phyloP scores from a whole-genome alignment of 2,329 filamentous ascomycete species.

The Madurella fahalii region DNA sequence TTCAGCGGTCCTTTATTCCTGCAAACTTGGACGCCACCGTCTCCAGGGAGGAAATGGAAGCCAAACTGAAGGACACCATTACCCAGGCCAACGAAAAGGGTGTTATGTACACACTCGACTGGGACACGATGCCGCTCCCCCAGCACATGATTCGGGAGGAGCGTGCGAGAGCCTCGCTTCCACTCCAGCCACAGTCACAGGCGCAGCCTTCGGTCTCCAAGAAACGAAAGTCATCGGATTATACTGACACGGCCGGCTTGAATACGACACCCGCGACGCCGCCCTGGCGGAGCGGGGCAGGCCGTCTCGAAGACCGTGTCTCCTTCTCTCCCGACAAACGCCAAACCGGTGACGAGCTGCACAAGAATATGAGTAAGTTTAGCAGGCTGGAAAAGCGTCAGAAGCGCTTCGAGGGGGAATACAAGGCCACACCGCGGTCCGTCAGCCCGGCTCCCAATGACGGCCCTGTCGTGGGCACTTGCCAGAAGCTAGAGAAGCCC shows the following conservation, averaged over 20 bases:
- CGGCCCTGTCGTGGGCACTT: constrained; percentile 80
- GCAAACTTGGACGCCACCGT: constrained; percentile 64
- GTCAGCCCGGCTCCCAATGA: constrained; percentile 54
- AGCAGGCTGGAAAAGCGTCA: constrained; percentile 83
- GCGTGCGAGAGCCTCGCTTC: constrained; percentile 38
- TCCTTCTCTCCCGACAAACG: constrained; percentile 54
- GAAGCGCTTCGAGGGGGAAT: constrained; percentile 74
- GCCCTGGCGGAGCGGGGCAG: constrained; percentile 17
- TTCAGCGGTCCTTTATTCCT: constrained; percentile 80
- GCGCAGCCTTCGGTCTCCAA: constrained; percentile 40
- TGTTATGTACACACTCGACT: constrained; percentile 70
- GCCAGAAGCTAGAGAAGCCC: constrained; percentile 80
- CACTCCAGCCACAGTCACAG: constrained; percentile 9
- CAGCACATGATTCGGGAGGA: constrained; percentile 77
- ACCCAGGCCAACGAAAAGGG: constrained; percentile 72
- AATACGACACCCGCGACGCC: background rate
- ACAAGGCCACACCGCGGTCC: constrained; percentile 49
- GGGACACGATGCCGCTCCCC: constrained; percentile 77
- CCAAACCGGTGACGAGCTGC: constrained; percentile 37
- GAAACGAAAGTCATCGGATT: constrained; percentile 79
- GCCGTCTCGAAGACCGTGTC: constrained; percentile 69
- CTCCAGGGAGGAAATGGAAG: constrained; percentile 67
- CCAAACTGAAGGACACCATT: constrained; percentile 81
- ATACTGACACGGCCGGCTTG: constrained; percentile 37
- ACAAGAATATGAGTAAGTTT: constrained; percentile 74